Percentiles rank a stretch among this genome's conserved stretches.
These are phyloP conservation scores for Centaurea solstitialis DNA, from an alignment of 129 eudicot species.

Conservation along the genomic window DNA sequence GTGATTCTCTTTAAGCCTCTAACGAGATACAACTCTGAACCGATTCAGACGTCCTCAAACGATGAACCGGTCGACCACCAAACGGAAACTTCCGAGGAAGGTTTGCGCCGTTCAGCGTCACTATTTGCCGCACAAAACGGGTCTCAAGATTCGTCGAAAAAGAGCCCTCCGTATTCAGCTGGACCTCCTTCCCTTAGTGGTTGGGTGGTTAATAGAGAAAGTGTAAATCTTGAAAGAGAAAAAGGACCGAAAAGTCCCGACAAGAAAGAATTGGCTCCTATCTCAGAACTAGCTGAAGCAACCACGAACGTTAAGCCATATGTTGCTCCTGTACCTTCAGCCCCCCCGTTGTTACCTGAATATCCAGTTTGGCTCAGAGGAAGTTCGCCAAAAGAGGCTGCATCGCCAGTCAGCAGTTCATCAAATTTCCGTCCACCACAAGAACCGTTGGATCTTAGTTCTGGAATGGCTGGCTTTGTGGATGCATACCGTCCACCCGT, in stretches of 20 bases:
- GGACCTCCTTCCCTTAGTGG: slow-evolving; percentile 97
- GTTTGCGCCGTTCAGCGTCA: slow-evolving; percentile 68
- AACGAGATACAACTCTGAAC: slow-evolving; percentile 78
- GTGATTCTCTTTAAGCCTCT: slow-evolving; percentile 92
- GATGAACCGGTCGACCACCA: slow-evolving; percentile 25
- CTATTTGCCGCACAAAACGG: slow-evolving; percentile 44
- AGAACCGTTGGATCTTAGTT: slow-evolving; percentile 33
- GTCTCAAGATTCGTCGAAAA: slow-evolving; percentile 30
- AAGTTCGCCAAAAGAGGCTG: slow-evolving; percentile 48
- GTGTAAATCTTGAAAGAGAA: slow-evolving; percentile 42
- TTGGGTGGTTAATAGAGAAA: slow-evolving; percentile 69
- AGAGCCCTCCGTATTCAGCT: slow-evolving; percentile 36
- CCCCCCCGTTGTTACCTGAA: slow-evolving; percentile 83
- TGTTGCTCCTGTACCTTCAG: slow-evolving; percentile 72
- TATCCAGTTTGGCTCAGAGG: slow-evolving; percentile 54
- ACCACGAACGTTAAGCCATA: slow-evolving; percentile 25
- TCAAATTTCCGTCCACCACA: slow-evolving; percentile 32
- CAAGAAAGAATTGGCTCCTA: slow-evolving; percentile 56
- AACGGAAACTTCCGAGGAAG: slow-evolving; percentile 31
- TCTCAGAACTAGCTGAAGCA: slow-evolving; percentile 50
- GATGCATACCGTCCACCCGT: slow-evolving; percentile 65
- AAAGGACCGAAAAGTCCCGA: slow-evolving; percentile 34
- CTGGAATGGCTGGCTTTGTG: slow-evolving; percentile 43
- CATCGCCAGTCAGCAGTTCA: slow-evolving; percentile 52
- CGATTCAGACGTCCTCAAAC: slow-evolving; percentile 38